Evolutionary conservation across 1,284 basidiomycete genomes (phyloP), one percentile per base, ranked within the genome.

Genomic region (Austroboletus novae-zelandiae): DNA sequence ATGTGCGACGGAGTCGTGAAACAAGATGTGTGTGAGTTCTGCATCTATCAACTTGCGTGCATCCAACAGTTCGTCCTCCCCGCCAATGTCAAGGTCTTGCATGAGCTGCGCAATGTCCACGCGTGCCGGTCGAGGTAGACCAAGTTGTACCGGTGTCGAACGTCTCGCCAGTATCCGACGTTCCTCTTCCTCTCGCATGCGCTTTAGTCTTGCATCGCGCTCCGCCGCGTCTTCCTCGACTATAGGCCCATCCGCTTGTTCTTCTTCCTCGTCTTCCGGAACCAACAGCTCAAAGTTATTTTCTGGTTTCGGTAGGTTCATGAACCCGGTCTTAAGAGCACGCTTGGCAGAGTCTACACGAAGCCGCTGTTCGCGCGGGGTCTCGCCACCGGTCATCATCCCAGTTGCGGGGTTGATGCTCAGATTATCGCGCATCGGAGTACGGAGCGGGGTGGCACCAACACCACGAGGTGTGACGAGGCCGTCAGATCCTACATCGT

Each of bases 241-340:
- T 53, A 81, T 51, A 13, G 65, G 64, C 5, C 64, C 70, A 9
- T 65, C 74, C 20, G 68, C 71, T 9, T 71, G 74, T 2, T 73
- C 80, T 2, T 82, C 82, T 10, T 79, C 82, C 52, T 94, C 93
- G 23, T 91, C 88, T 57, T 94, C 91, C 5, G 93, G 93, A 5
- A 98, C 85, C 23, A 96, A 81, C 40, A 99, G 74, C 70, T 99
- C 95, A 62, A 98, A 99, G 70, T 99, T 96, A 69, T 99, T 99
- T 74, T 98, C 94, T 0, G 97, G 95, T 57, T 85, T 86, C 0
- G 97, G 97, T 15, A 99, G 76, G 54, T 74, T 85, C 66, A 80
- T 80, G 68, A 99, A 97, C 1, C 90, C 91, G 17, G 85, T 80
- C 60, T 87, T 80, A 46, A 98, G 78, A 2, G 88, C 83, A 40